Conservation (phyloP, 2,329 filamentous ascomycete genomes). For the Neonectria punicea region DNA sequence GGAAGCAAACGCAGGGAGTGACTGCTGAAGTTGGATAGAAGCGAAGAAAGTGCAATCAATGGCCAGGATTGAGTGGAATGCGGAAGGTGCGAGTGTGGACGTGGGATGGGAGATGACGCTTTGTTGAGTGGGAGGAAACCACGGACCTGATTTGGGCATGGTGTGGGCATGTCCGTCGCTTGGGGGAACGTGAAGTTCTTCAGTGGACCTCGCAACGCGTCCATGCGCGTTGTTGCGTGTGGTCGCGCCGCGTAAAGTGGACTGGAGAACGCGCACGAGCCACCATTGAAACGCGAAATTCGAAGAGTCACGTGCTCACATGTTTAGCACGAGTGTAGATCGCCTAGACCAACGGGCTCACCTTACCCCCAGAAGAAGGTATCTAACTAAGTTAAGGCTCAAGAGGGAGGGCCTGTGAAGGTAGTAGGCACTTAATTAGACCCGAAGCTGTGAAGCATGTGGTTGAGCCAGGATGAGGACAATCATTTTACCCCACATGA, state of each 20-base stretch:
- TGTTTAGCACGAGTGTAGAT: background rate
- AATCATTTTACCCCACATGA: background rate
- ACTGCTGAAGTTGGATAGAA: background rate
- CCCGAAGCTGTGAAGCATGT: background rate
- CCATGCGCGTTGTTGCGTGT: slow-evolving; percentile 14
- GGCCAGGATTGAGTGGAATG: slow-evolving; percentile 9
- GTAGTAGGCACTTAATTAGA: no score
- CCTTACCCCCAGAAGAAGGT: no score
- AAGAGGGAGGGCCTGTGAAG: no score
- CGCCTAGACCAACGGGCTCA: background rate
- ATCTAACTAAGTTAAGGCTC: no score
- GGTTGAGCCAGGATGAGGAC: background rate
- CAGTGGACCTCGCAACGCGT: slow-evolving; percentile 23
- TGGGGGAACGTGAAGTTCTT: slow-evolving; percentile 19
- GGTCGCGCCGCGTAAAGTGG: slow-evolving; percentile 23
- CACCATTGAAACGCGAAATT: slow-evolving; percentile 5
- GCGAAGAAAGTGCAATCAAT: slow-evolving; percentile 4
- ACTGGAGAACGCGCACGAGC: slow-evolving; percentile 2
- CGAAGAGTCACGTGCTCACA: no score
- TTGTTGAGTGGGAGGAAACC: slow-evolving; percentile 14
- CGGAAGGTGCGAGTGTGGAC: slow-evolving; percentile 2
- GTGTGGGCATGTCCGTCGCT: slow-evolving; percentile 20
- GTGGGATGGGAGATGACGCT: slow-evolving; percentile 18
- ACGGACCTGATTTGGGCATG: slow-evolving; percentile 12
- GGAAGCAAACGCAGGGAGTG: background rate